These are phyloP conservation scores for Beauveria caledonica DNA, from an alignment of 2,329 filamentous ascomycete species.

Conservation along the genomic window DNA sequence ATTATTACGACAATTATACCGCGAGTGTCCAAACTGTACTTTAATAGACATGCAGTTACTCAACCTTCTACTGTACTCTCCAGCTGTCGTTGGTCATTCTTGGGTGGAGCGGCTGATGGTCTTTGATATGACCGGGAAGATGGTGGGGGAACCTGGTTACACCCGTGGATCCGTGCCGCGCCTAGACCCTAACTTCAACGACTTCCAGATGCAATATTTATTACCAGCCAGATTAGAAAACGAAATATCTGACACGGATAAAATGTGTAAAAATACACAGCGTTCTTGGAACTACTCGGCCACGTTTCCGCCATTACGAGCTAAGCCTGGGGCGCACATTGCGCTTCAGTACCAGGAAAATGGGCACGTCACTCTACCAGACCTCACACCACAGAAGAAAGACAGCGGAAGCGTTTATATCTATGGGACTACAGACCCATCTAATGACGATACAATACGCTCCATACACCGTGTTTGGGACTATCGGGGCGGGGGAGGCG, in stretches of 20 bases:
- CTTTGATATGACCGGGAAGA: neutral
- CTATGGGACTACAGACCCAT: neutral
- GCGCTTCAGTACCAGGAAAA: neutral
- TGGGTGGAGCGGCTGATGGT: neutral
- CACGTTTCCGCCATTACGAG: neutral
- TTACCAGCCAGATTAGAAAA: neutral
- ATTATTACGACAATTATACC: too few relatives aligned
- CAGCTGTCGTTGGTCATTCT: neutral
- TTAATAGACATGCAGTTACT: too few relatives aligned
- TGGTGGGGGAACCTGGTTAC: neutral
- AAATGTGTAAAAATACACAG: too few relatives aligned
- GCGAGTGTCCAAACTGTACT: too few relatives aligned
- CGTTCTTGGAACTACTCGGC: neutral
- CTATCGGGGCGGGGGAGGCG: neutral
- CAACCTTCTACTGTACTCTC: too few relatives aligned
- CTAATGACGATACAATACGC: neutral
- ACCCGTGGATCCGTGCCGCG: neutral
- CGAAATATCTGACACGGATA: neutral
- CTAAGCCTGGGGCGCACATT: neutral
- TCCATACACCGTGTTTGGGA: neutral
- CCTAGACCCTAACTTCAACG: neutral
- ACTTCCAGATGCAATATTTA: neutral
- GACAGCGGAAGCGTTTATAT: neutral
- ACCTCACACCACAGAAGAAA: neutral
- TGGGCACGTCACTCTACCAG: neutral